A percentile compares a stretch with the other conserved stretches of the same genome.
phyloP scores from a whole-genome alignment of 2,329 filamentous ascomycete species.

The Knufia petricola region DNA sequence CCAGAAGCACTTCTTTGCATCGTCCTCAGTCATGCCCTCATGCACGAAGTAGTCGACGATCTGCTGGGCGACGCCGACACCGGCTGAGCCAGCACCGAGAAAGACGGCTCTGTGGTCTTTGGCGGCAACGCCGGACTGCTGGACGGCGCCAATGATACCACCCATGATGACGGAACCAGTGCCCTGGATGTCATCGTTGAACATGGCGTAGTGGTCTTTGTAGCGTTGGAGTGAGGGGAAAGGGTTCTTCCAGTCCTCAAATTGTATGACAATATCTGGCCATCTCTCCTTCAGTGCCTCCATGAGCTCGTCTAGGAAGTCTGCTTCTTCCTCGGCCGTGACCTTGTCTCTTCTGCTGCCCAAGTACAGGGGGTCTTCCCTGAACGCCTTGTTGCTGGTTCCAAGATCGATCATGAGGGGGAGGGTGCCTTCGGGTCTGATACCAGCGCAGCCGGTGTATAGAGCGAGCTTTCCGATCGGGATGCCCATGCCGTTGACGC shows the following conservation, averaged over 20 bases:
- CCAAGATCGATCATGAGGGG: constrained; percentile 55
- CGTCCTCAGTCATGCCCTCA: constrained; percentile 77
- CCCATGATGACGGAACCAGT: constrained; percentile 90
- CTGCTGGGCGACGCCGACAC: constrained; percentile 95
- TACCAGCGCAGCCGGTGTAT: constrained; percentile 91
- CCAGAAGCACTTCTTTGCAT: constrained; percentile 87
- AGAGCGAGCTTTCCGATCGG: constrained; percentile 92
- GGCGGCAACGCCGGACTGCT: constrained; percentile 72
- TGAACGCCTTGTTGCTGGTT: constrained; percentile 52
- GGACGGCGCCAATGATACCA: constrained; percentile 67
- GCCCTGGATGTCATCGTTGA: constrained; percentile 98
- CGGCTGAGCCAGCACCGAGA: constrained; percentile 88
- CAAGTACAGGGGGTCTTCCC: constrained; percentile 81
- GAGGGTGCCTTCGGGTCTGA: constrained; percentile 63
- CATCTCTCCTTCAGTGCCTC: constrained; percentile 69
- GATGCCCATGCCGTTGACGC: constrained; percentile 96
- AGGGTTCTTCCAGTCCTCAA: constrained; percentile 96
- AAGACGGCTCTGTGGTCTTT: constrained; percentile 93
- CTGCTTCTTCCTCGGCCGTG: constrained; percentile 65
- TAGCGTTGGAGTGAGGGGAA: constrained; percentile 91
- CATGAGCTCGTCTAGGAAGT: constrained; percentile 98
- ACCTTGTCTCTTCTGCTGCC: constrained; percentile 79
- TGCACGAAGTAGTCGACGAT: constrained; percentile 95
- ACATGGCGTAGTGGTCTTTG: constrained; percentile 80
- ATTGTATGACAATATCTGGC: constrained; percentile 73